Base-by-base conservation (phyloP, 306 rosid species). In the Quercus bicolor region DNA sequence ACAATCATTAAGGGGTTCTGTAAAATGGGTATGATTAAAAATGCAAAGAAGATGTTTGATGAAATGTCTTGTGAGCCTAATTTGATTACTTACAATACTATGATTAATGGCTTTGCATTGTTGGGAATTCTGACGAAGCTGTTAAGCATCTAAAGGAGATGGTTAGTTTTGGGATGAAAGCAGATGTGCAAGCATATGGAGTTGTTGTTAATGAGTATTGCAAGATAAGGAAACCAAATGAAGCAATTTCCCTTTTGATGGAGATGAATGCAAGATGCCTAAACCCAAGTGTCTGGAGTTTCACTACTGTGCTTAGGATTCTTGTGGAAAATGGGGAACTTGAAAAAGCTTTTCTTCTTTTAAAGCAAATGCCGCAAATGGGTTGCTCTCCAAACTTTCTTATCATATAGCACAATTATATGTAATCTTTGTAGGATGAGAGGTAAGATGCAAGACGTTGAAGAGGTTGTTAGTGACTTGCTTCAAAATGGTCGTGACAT, bases 11-110 rank as follows among this genome's bases (percentile, higher is more conserved):
- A 85, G 24, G 93, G 93, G 1, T 84, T 79, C 14, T 85, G 86
- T 48, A 87, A 87, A 80, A 75, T 56, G 70, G 90, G 91, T 34
- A 55, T 82, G 85, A 59, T 80, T 11, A 80, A 80, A 56, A 51
- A 69, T 82, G 93, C 91, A 0, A 7, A 28, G 12, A 87, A 87
- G 84, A 80, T 85, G 90, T 87, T 89, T 75, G 88, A 85, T 23
- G 86, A 87, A 85, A 89, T 89, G 93, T 20, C 10, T 51, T 87
- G 88, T 37, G 80, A 73, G 26, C 91, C 90, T 3, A 87, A 80
- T 53, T 8, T 45, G 70, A n/a, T 87, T 56, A 85, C 90, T 80
- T 87, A 76, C 72, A 89, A 84, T 77, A 81, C 84, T 0, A 48
- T 87, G 84, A 81, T 89, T 45, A 59, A 79, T 53, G 93, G 43